A percentile compares a stretch with the other conserved stretches of the same genome.
phyloP scores from a whole-genome alignment of 129 eudicot species.

The Daucus carota region DH1_v3.0 NC_030383.2:379501-380000 shows the following conservation, averaged over 20 bases:
- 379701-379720: neutral
- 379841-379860: neutral
- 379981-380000: conserved; percentile 63
- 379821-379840: neutral
- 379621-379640: neutral
- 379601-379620: neutral
- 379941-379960: conserved; percentile 79
- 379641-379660: neutral
- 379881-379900: neutral
- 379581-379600: neutral
- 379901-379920: neutral
- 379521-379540: neutral
- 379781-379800: neutral
- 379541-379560: neutral
- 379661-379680: neutral
- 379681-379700: neutral
- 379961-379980: conserved; percentile 98
- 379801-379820: neutral
- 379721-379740: neutral
- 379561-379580: neutral
- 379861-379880: neutral
- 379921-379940: conserved; percentile 38
- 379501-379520: neutral
- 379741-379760: neutral
- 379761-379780: neutral